Base-by-base conservation (phyloP, 441 rosid genomes). In the Macaranga tanarius region DNA sequence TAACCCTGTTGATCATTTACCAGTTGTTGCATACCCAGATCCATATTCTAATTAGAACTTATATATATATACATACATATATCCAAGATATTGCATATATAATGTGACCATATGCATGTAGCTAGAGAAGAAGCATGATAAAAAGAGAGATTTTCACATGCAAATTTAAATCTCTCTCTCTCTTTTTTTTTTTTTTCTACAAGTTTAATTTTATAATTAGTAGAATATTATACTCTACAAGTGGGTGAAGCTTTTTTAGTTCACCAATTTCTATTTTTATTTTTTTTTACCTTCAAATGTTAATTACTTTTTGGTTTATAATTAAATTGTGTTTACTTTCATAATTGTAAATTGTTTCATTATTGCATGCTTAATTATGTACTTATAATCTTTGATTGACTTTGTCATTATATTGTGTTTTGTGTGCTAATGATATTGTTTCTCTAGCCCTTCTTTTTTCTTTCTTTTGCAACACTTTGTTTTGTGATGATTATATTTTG, bases 161-260 rank as follows among this genome's bases (percentile, higher is more conserved):
- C 67, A 80, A 70, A 48, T 57, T 63, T 59, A 70, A 28, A 45
- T 55, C 54, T 73, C 71, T 48, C 23, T 31, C 5, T 40, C 7
- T 40, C 7, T 5, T 9, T 40, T 9, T 40, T 40, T 9, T 2
- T 5, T 40, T 0, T n/a, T n/a, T n/a, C n/a, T n/a, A n/a, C n/a
- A n/a, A n/a, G 3, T 1, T 28, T 28, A 28, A 28, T 28, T 28
- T 28, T n/a, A n/a, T n/a, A n/a, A n/a, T n/a, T n/a, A 28, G 31
- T 28, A 28, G 31, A 28, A 28, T 28, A 28, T 28, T 28, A 28
- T 28, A 28, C 31, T 28, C 31, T 28, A 28, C 31, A 3, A 1
- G 3, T 28, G 61, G 58, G 65, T 71, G 68, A 65, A 76, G 71
- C 31, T 81, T 76, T 82, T 66, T 82, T 66, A 51, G 59, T 62